These are phyloP conservation scores for Parsonsia alboflavescens DNA, from an alignment of 257 asterid species.

Conservation along the genomic window DNA sequence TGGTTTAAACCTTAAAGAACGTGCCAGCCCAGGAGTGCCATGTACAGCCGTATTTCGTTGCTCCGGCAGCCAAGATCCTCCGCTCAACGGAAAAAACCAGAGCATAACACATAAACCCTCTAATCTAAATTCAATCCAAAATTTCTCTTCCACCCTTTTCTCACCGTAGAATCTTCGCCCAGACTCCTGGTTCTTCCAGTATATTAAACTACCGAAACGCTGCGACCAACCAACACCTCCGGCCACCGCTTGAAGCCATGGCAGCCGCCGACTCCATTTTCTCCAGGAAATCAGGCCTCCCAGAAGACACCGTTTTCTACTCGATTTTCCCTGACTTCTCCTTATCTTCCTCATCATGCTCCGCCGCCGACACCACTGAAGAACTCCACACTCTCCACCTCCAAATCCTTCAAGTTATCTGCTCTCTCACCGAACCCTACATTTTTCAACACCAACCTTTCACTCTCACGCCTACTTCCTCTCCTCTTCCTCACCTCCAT, in stretches of 20 bases:
- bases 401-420: constrained; percentile 49
- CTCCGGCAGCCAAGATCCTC: too few species aligned
- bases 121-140: too few species aligned
- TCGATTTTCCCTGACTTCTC: constrained; percentile 59
- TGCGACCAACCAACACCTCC: background rate
- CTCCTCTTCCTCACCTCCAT: constrained; percentile 57
- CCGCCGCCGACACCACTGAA: constrained; percentile 22
- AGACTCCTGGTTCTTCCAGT: too few species aligned
- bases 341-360: constrained; percentile 19
- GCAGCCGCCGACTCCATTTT: constrained; percentile 30
- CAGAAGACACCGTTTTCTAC: constrained; percentile 78
- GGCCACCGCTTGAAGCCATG: constrained; percentile 5
- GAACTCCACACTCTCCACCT: constrained; percentile 66
- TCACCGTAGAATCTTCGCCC: too few species aligned
- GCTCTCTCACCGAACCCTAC: constrained; percentile 46
- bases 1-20: too few species aligned
- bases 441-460: constrained; percentile 87
- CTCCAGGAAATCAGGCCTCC: constrained; percentile 43
- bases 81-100: too few species aligned
- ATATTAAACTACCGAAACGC: too few species aligned
- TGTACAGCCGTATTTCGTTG: too few species aligned
- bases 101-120: too few species aligned
- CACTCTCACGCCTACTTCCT: constrained; percentile 37
- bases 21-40: too few species aligned
- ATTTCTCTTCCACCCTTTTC: too few species aligned